A percentile compares a stretch with the other conserved stretches of the same genome.
These are phyloP conservation scores for Wallacemonas sp. DNA, from an alignment of 208 protist species.

Conservation along the genomic window DNA sequence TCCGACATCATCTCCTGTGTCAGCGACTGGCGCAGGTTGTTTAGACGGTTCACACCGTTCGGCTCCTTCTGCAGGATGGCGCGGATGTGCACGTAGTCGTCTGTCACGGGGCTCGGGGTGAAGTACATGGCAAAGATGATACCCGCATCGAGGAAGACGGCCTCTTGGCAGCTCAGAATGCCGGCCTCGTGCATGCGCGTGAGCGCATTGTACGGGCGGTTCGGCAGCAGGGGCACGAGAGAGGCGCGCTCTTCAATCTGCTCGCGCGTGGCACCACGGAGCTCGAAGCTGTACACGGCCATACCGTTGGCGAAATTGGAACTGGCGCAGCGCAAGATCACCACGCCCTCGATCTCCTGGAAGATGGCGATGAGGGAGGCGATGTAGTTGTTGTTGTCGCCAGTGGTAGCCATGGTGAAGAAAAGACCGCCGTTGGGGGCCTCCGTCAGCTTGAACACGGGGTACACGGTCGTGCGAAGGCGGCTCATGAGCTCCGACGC, in stretches of 20 bases:
- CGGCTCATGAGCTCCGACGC: constrained; percentile 49
- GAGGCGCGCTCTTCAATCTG: constrained; percentile 57
- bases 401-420: constrained; percentile 75
- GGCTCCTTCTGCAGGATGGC: constrained; percentile 64
- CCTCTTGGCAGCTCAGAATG: constrained; percentile 56
- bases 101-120: constrained; percentile 77
- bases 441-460: constrained; percentile 41
- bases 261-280: constrained; percentile 35
- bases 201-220: constrained; percentile 62
- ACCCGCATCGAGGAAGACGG: constrained; percentile 71
- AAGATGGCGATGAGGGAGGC: constrained; percentile 66
- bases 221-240: constrained; percentile 68
- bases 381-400: constrained; percentile 62
- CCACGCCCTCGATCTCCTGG: constrained; percentile 57
- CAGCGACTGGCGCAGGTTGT: constrained; percentile 78
- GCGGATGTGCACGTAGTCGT: constrained; percentile 77
- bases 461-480: constrained; percentile 55
- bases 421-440: constrained; percentile 30
- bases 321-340: constrained; percentile 48
- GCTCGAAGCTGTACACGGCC: constrained; percentile 72
- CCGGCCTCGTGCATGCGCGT: constrained; percentile 68
- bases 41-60: constrained; percentile 85
- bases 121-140: constrained; percentile 90
- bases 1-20: constrained; percentile 90
- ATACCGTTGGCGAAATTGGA: constrained; percentile 83